Evolutionary conservation across 179 eudicot species (phyloP), one percentile per base, ranked within the genome.

Genomic region (Amaranthus tricolor): DNA sequence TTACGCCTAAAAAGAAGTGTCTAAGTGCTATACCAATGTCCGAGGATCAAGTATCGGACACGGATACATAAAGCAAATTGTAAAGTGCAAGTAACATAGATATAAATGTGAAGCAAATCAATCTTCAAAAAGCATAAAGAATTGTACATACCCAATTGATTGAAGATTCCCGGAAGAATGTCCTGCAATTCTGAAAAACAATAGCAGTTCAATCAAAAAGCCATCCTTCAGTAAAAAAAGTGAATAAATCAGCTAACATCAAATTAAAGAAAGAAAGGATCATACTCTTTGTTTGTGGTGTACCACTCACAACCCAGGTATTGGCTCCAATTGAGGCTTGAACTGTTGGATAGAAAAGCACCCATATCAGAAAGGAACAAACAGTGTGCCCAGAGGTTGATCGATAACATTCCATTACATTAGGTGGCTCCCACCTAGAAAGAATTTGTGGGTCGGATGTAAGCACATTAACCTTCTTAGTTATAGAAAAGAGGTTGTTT

Each of bases 241-340:
- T 31, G 40, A 31, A n/a, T n/a, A n/a, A 11, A 15, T n/a, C 2
- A 65, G 7, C 2, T 64, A 12, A 74, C n/a, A 52, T 51, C 21
- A 14, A 54, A 48, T 11, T 4, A 66, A 78, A 19, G 17, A 43
- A 70, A 68, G 61, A 48, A 67, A 75, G 68, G 21, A 60, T 15
- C 82, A 55, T 86, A 94, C 98, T 94, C 91, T 92, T 92, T 70
- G 88, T 90, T 84, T 94, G 96, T 20, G 98, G 93, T 77, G 96
- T 68, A 64, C 97, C 96, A 75, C 97, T 92, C 55, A 94, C 98
- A 70, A 94, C 98, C 98, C 97, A 92, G 21, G 98, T 94, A 85
- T 94, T 94, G 65, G 96, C 97, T 8, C 87, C 88, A 84, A 92
- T 88, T 6, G 98, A 88, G 67, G 98, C 98, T 92, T 92, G 97